Evolutionary conservation across 495 filamentous ascomycete genomes (phyloP).

Genomic region (Xylaria venustula): DNA sequence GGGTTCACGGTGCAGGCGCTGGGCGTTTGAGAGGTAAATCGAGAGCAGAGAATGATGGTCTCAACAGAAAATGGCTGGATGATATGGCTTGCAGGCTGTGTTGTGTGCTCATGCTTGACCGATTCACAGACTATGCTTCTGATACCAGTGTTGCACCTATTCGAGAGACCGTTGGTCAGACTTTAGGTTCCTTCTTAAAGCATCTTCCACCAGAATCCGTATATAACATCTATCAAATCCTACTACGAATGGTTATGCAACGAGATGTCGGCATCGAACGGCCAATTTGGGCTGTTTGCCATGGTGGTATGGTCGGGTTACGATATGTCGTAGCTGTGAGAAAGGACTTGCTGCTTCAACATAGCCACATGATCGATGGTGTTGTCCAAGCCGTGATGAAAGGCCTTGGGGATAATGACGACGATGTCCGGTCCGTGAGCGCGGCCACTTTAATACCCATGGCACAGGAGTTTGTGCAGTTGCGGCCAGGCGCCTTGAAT

Average conservation of each 20-base stretch:
- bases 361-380: conserved; percentile 84
- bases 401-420: conserved; percentile 84
- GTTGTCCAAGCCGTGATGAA: conserved; percentile 91
- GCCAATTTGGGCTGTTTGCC: conserved; percentile 88
- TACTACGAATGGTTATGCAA: conserved; percentile 91
- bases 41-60: conserved; percentile 68
- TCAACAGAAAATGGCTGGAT: conserved; percentile 84
- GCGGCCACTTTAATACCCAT: conserved; percentile 95
- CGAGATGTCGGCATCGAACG: conserved; percentile 67
- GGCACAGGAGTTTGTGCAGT: conserved; percentile 84
- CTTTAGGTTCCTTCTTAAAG: conserved; percentile 81
- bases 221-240: conserved; percentile 71
- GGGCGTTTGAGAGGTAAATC: conserved; percentile 71
- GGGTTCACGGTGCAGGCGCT: conserved; percentile 90
- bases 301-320: conserved; percentile 96
- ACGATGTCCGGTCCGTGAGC: conserved; percentile 95
- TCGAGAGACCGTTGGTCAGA: conserved; percentile 94
- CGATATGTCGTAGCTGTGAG: conserved; percentile 92
- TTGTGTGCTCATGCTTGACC: conserved; percentile 94
- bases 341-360: conserved; percentile 82
- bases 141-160: conserved; percentile 97
- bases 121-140: conserved; percentile 96
- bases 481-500: conserved; percentile 73
- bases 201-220: conserved; percentile 75
- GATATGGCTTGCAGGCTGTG: conserved; percentile 89